A percentile compares a stretch with the other conserved stretches of the same genome.
Conservation (phyloP, 2,329 filamentous ascomycete species). For the Sporothrix sp. region DNA sequence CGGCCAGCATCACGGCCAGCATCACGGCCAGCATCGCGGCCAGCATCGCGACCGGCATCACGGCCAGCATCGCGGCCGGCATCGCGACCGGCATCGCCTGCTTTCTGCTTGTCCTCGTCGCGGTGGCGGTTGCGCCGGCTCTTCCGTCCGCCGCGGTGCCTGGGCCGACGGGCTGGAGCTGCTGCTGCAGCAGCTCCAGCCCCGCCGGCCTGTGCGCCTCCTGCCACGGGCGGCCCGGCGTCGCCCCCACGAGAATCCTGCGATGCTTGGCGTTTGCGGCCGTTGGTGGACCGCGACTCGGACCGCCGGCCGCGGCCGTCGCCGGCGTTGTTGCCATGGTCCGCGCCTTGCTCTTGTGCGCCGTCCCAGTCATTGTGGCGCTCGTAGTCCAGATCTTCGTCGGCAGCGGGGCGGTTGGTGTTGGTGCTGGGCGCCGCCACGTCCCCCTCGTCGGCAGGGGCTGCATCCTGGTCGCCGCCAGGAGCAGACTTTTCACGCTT, state of each 20-base stretch:
- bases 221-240: neutral
- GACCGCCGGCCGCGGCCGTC: constrained; percentile 2
- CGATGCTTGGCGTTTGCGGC: constrained; percentile 12
- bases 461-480: neutral
- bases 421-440: neutral
- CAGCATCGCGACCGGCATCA: too few relatives aligned
- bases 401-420: neutral
- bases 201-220: neutral
- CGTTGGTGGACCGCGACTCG: constrained; percentile 16
- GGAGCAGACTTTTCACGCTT: neutral
- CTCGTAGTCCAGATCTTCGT: constrained; percentile 13
- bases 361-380: constrained; percentile 9
- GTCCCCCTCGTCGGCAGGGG: neutral
- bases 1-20: too few relatives aligned
- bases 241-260: neutral
- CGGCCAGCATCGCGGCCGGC: too few relatives aligned
- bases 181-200: too few relatives aligned
- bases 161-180: constrained; percentile 13
- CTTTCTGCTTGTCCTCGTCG: neutral
- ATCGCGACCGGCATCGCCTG: too few relatives aligned
- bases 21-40: too few relatives aligned
- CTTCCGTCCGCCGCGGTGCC: constrained; percentile 9
- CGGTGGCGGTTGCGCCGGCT: constrained; percentile 5
- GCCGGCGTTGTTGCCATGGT: neutral
- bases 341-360: neutral